A percentile compares a stretch with the other conserved stretches of the same genome.
phyloP scores from a whole-genome alignment of 768 basidiomycete species.

The Lyophyllum decastes region DNA sequence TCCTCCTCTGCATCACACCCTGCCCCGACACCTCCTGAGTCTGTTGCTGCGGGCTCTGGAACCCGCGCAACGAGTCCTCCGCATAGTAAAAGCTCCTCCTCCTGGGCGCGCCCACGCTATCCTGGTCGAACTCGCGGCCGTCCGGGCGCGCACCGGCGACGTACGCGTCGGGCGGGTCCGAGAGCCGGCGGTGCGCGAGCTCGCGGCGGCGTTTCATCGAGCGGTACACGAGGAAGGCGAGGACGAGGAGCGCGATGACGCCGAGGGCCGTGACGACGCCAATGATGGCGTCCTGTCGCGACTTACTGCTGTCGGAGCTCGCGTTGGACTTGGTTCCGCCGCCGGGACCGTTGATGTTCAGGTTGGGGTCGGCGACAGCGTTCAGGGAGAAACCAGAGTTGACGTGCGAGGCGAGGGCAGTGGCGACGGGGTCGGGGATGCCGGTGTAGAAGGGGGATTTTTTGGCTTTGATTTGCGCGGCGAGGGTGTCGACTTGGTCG shows the following conservation, averaged over 20 bases:
- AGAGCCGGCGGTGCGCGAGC: slow-evolving; percentile 70
- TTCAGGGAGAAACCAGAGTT: slow-evolving; percentile 65
- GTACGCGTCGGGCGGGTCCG: slow-evolving; percentile 48
- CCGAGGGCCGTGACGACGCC: slow-evolving; percentile 87
- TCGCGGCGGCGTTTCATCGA: slow-evolving; percentile 68
- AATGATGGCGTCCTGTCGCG: slow-evolving; percentile 84
- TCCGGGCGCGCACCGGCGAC: slow-evolving; percentile 55
- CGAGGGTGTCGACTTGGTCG: slow-evolving; percentile 56
- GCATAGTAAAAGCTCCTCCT: slow-evolving; percentile 85
- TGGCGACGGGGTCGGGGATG: slow-evolving; percentile 42
- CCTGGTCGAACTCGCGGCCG: slow-evolving; percentile 78
- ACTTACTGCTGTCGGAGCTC: slow-evolving; percentile 38
- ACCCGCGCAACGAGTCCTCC: slow-evolving; percentile 77
- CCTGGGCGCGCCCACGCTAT: slow-evolving; percentile 71
- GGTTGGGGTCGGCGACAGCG: slow-evolving; percentile 43
- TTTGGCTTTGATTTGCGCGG: slow-evolving; percentile 60
- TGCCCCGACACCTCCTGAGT: background rate
- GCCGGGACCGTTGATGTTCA: slow-evolving; percentile 26
- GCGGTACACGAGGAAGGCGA: slow-evolving; percentile 72
- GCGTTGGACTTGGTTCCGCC: slow-evolving; percentile 24
- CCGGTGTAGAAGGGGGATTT: slow-evolving; percentile 68
- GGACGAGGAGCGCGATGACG: slow-evolving; percentile 70
- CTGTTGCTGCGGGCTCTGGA: slow-evolving; percentile 28
- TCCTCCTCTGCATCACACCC: slow-evolving; percentile 48
- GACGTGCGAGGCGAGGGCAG: slow-evolving; percentile 65